Evolutionary conservation across 2,329 filamentous ascomycete genomes (phyloP).

Genomic region (Cercospora sp.): DNA sequence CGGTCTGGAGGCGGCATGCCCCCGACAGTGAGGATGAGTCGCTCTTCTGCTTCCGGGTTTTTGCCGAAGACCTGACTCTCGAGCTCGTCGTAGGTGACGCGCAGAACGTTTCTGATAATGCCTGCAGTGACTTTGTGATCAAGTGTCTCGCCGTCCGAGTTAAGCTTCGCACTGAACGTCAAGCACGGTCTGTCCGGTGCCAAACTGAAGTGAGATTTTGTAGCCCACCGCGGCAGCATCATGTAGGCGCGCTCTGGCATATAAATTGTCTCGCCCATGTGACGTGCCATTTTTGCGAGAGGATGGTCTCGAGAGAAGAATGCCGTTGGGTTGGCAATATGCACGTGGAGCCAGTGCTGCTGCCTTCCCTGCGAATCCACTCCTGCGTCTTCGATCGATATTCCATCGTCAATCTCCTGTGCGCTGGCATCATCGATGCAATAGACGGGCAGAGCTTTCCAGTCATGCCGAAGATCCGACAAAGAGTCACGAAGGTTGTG

Average conservation of each 20-base stretch:
- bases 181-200: constrained; percentile 56
- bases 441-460: constrained; percentile 62
- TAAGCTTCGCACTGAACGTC: constrained; percentile 61
- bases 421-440: constrained; percentile 71
- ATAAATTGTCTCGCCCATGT: constrained; percentile 58
- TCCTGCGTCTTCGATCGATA: constrained; percentile 63
- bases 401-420: constrained; percentile 74
- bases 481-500: constrained; percentile 55
- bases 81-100: constrained; percentile 51
- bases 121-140: constrained; percentile 58
- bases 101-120: constrained; percentile 56
- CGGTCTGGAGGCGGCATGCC: constrained; percentile 33
- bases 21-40: constrained; percentile 38
- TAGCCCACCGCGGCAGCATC: constrained; percentile 56
- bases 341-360: constrained; percentile 76
- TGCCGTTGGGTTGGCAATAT: constrained; percentile 77
- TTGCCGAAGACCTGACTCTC: constrained; percentile 23
- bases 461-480: constrained; percentile 59
- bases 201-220: constrained; percentile 57
- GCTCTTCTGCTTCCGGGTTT: not conserved
- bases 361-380: constrained; percentile 33
- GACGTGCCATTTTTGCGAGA: constrained; percentile 62
- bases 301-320: constrained; percentile 61
- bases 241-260: constrained; percentile 58
- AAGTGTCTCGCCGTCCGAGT: constrained; percentile 53